A percentile compares a stretch with the other conserved stretches of the same genome.
Conservation (phyloP, 176 grass and related monocot genomes). For the Zea mays region Zm-B73-REFERENCE-NAM-5.0 NC_050103.1:173938001-173938500, state of each 20-base stretch:
- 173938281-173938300: constrained; percentile 43
- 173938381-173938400: neutral
- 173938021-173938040: constrained; percentile 42
- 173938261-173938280: constrained; percentile 57
- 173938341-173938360: too few relatives aligned
- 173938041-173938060: constrained; percentile 46
- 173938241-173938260: constrained; percentile 82
- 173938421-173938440: neutral
- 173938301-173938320: neutral
- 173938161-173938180: constrained; percentile 52
- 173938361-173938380: neutral
- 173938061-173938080: constrained; percentile 31
- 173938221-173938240: constrained; percentile 64
- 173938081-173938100: constrained; percentile 38
- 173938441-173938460: too few relatives aligned
- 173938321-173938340: neutral
- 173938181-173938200: constrained; percentile 58
- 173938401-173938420: neutral
- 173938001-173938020: constrained; percentile 9
- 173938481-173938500: too few relatives aligned
- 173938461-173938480: too few relatives aligned
- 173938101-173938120: constrained; percentile 55
- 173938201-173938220: constrained; percentile 36
- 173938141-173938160: constrained; percentile 42
- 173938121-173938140: constrained; percentile 3